Evolutionary conservation across 2,329 filamentous ascomycete species (phyloP), one percentile per base, ranked within the genome.

Genomic region (Sordariomycetes sp.): DNA sequence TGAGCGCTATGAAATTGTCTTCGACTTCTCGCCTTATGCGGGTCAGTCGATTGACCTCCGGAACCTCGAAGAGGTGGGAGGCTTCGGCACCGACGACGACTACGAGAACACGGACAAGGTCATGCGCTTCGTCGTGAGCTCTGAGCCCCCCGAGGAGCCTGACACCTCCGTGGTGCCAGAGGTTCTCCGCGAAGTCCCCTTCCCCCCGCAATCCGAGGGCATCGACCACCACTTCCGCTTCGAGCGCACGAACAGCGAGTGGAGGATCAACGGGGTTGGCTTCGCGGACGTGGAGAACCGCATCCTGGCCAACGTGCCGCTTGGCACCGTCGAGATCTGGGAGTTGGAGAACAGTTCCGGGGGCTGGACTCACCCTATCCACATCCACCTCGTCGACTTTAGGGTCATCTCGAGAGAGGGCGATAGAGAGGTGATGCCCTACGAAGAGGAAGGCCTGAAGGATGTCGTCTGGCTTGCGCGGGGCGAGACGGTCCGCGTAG

Each of bases 331-430:
- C 6, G 74, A 80, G 67, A 69, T 76, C 54, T 80, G 76, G 76
- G 71, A 76, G 64, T 68, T 80, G 6, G 70, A 73, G 60, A 82
- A 84, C 65, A 70, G 68, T 28, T 72, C 71, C 16, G 79, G 76
- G 18, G 76, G 74, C 28, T 79, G 77, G 66, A 73, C 75, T 2
- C 80, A 83, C 62, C 80, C 79, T 1, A 69, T 78, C 35, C 81
- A 85, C 65, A 76, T 84, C 54, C 82, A 85, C 64, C 71, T 84
- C 1, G 76, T 85, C 54, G 80, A 83, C 63, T 79, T 85, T 67
- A 75, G 78, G 58, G 71, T 85, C 40, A 63, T 82, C 24, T 71
- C 69, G 8, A 76, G 81, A 20, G 73, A 65, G 0, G 76, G 77
- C 3, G 74, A 74, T 11, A 70, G 73, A 3, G 65, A 63, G 14